Evolutionary conservation across 1,284 basidiomycete genomes (phyloP), one percentile per base, ranked within the genome.

Genomic region (Neonothopanus nambi): DNA sequence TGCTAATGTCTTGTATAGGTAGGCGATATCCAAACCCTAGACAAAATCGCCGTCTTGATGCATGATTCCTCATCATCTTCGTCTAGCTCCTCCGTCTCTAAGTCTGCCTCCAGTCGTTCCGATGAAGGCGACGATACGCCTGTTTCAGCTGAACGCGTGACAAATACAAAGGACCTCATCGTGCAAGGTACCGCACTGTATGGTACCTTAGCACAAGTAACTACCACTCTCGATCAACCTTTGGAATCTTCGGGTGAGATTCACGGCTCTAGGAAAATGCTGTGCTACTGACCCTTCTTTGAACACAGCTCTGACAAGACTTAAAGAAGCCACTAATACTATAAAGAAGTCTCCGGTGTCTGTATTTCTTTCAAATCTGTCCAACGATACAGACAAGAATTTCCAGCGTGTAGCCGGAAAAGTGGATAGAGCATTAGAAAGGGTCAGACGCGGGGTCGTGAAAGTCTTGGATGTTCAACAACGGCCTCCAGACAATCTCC

Each of bases 381-480:
- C 24, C 20, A 3, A 5, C 40, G 40, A 21, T 13, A 2, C 7
- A 46, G 59, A 67, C 54, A 61, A 65, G 40, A 70, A 77, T 13
- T 44, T 71, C 45, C 49, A 61, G 41, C 73, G 73, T 7, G 63
- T 70, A 26, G 67, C 67, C n/a, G 73, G 71, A 20, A 87, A 85
- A 63, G 66, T 85, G 13, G 77, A 80, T 44, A 75, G 85, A 24
- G 78, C 81, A 0, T 56, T 88, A 11, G 87, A 87, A 61, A 74
- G 80, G 52, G 61, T 84, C n/a, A 74, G 85, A 21, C 75, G 83
- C 41, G 67, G 69, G 9, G 70, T 71, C 7, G 60, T 80, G 21
- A 79, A 75, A 50, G 57, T 72, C 13, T 49, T 85, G n/a, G 82
- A 83, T 41, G 52, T 33, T 54, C 13, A 8, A 33, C 38, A 30